Evolutionary conservation across 164 flowering plant genomes (phyloP), one percentile per base, ranked within the genome.

Genomic region (Tinospora cordifolia): DNA sequence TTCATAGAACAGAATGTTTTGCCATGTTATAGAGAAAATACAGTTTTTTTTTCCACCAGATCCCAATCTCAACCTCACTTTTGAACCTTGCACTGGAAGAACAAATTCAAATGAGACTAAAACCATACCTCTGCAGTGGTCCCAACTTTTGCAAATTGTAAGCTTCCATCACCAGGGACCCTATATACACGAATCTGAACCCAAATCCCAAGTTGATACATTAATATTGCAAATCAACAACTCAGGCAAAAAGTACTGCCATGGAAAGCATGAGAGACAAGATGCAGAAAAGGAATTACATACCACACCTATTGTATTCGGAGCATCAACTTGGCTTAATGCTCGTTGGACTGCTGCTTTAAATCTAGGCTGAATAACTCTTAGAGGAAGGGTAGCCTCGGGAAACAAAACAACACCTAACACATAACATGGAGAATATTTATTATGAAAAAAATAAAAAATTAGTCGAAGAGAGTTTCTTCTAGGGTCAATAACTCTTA

Each of bases 381-480:
- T 84, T 40, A 94, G 78, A 49, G 96, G 97, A 79, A 94, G 95
- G 24, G 86, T 89, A 41, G 97, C 93, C 79, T 81, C 94, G 4
- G 99, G 99, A 63, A 94, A 92, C 65, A 94, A 71, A 68, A 94
- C 98, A 72, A 87, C 92, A 38, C 98, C 99, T 94, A 30, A 63
- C 10, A 60, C 70, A 36, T 36, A 69, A 57, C 17, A 49, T 38
- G 30, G 39, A 44, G 10, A 17, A 67, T 14, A 17, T 59, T 34
- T 41, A 8, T 41, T 12, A 41, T 41, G 46, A 41, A 41, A 41
- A 41, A 41, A 41, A 12, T n/a, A n/a, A n/a, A n/a, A n/a, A n/a
- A n/a, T n/a, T n/a, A n/a, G n/a, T n/a, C n/a, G n/a, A n/a, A n/a
- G n/a, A n/a, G n/a, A n/a, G n/a, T n/a, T 41, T 41, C 46, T 41